Percentiles rank a stretch among this genome's conserved stretches.
These are phyloP conservation scores for Pseudophaeomoniella oleicola DNA, from an alignment of 2,329 filamentous ascomycete species.

Conservation along the genomic window DNA sequence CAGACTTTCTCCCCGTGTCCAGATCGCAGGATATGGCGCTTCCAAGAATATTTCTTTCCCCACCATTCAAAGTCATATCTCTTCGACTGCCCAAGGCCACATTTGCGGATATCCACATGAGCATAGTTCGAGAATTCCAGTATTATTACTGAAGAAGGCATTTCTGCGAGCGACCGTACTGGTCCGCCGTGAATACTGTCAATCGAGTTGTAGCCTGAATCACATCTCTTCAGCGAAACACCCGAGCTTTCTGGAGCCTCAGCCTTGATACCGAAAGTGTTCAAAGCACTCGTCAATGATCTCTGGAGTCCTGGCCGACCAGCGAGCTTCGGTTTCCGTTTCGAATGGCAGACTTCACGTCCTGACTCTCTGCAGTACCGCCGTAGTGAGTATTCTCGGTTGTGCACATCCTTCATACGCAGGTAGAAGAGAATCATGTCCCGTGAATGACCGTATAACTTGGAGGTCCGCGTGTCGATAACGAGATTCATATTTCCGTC, in stretches of 20 bases:
- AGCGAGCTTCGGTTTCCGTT: conserved; percentile 39
- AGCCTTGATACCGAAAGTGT: conserved; percentile 37
- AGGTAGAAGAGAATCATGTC: conserved; percentile 78
- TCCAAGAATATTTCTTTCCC: conserved; percentile 77
- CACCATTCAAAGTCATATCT: conserved; percentile 90
- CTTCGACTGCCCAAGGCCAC: conserved; percentile 51
- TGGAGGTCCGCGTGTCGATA: conserved; percentile 59
- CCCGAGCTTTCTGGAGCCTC: not conserved
- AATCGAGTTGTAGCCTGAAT: conserved; percentile 5
- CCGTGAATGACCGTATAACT: conserved; percentile 42
- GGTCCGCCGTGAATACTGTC: conserved; percentile 1
- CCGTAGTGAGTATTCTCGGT: conserved; percentile 76
- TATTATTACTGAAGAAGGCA: conserved; percentile 64
- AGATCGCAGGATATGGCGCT: conserved; percentile 54
- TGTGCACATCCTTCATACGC: conserved; percentile 80
- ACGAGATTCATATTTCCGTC: conserved; percentile 97
- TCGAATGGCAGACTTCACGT: conserved; percentile 78
- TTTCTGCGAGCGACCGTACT: conserved; percentile 8
- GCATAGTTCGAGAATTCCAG: conserved; percentile 97
- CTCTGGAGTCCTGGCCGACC: conserved; percentile 36
- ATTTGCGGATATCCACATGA: conserved; percentile 65
- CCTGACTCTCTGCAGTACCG: conserved; percentile 88
- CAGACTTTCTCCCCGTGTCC: conserved; percentile 50
- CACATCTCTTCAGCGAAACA: conserved; percentile 5
- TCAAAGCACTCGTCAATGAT: conserved; percentile 46